Evolutionary conservation across 75 land plant species (phyloP).

Genomic region (Azolla pinnata): DNA sequence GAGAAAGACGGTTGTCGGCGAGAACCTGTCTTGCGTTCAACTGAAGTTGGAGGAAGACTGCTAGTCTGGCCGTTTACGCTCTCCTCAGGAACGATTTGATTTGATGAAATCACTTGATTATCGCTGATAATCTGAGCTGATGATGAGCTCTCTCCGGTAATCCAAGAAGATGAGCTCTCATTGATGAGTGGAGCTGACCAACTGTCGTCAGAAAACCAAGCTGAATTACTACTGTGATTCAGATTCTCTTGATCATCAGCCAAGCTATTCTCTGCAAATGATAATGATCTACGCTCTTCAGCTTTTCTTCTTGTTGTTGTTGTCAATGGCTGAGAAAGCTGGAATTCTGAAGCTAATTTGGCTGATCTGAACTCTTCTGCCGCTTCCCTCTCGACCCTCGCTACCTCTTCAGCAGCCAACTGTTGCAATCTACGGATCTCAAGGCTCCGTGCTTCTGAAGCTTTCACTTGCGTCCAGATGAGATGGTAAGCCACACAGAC

Average conservation of each 20-base stretch:
- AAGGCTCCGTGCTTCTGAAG: constrained; percentile 18
- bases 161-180: too few species aligned
- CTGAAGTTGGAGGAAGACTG: not conserved
- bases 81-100: too few species aligned
- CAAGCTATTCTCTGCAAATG: too few species aligned
- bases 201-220: too few species aligned
- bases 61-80: too few species aligned
- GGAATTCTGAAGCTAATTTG: not conserved
- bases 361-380: constrained; percentile 11
- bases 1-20: not conserved
- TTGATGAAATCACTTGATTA: too few species aligned
- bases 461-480: constrained; percentile 30
- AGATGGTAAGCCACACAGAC: constrained; percentile 21
- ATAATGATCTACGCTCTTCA: too few species aligned
- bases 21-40: not conserved
- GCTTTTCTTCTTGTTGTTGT: too few species aligned
- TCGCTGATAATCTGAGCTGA: not conserved
- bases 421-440: constrained; percentile 41
- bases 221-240: too few species aligned
- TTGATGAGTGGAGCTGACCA: too few species aligned
- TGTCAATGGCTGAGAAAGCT: too few species aligned
- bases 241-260: too few species aligned
- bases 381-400: constrained; percentile 34
- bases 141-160: not conserved
- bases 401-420: constrained; percentile 45